A percentile compares a stretch with the other conserved stretches of the same genome.
Conservation (phyloP, 768 basidiomycete species). For the Termitomyces sp. region DNA sequence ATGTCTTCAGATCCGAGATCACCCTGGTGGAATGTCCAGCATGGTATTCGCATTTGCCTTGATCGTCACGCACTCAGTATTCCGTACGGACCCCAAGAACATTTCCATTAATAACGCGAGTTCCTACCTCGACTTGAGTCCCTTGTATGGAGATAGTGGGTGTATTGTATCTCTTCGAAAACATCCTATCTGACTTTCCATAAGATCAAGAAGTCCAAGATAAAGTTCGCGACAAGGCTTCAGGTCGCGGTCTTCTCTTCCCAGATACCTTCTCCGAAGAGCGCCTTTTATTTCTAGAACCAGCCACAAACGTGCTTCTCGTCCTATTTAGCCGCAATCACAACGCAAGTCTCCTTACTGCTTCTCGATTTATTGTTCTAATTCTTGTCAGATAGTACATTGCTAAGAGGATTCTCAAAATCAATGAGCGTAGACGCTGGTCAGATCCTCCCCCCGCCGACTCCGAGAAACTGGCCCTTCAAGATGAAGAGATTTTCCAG, state of each 20-base stretch:
- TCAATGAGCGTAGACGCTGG: constrained; percentile 50
- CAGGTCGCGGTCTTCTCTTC: constrained; percentile 45
- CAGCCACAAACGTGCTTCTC: constrained; percentile 46
- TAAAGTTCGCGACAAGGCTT: constrained; percentile 39
- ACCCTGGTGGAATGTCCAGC: constrained; percentile 54
- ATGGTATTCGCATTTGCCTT: constrained; percentile 64
- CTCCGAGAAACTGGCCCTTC: constrained; percentile 15
- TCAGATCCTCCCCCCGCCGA: constrained; percentile 33
- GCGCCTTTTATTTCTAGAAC: constrained; percentile 46
- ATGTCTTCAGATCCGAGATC: constrained; percentile 18
- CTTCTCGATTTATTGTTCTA: not conserved
- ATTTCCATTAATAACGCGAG: constrained; percentile 44
- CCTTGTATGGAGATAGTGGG: constrained; percentile 47
- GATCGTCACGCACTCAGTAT: constrained; percentile 39
- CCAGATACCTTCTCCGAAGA: constrained; percentile 52
- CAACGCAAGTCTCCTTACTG: constrained; percentile 32
- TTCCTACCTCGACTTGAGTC: constrained; percentile 52
- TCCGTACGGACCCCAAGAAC: constrained; percentile 40
- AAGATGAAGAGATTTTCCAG: constrained; percentile 58
- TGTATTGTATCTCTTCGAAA: not conserved
- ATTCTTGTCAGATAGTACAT: constrained; percentile 30
- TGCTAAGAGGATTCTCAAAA: constrained; percentile 43
- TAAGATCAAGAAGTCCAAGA: constrained; percentile 32
- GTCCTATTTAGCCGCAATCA: constrained; percentile 56
- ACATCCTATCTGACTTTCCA: not conserved